Conservation (phyloP, 768 basidiomycete genomes). For the Lactarius indigo region DNA sequence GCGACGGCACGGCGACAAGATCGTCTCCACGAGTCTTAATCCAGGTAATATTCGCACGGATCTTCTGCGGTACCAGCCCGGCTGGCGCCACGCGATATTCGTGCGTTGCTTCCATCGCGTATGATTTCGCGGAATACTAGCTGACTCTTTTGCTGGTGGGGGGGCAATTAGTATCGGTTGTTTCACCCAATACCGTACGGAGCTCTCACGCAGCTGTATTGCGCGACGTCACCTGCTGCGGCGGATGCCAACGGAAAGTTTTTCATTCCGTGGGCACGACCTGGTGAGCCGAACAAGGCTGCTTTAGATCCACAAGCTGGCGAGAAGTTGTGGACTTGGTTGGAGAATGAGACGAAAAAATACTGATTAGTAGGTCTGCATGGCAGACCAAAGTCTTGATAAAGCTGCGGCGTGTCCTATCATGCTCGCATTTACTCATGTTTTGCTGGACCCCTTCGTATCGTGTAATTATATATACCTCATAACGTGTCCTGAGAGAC, state of each 20-base stretch:
- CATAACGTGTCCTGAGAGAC: no score
- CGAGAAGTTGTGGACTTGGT: conserved; percentile 31
- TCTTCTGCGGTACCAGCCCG: conserved; percentile 11
- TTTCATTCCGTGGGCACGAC: conserved; percentile 28
- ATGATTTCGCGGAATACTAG: no score
- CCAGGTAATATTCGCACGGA: conserved; percentile 31
- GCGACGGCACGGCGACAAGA: conserved; percentile 43
- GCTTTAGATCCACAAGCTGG: conserved; percentile 28
- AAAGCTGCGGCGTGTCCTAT: no score
- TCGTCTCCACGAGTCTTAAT: conserved; percentile 45
- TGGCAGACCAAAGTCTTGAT: no score
- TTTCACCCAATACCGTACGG: conserved; percentile 28
- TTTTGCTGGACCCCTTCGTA: no score
- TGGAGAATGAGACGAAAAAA: conserved; percentile 28
- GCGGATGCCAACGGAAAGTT: conserved; percentile 27
- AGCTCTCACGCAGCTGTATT: conserved; percentile 42
- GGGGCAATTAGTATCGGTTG: background rate
- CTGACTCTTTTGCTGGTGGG: background rate
- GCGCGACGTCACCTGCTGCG: conserved; percentile 39
- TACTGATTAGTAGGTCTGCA: background rate
- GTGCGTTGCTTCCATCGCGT: background rate
- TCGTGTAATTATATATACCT: no score
- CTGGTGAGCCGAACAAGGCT: conserved; percentile 23
- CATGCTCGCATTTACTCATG: no score
- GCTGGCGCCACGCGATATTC: background rate